Conservation (phyloP, 1,284 basidiomycete genomes). For the Stygiomarasmius scandens region DNA sequence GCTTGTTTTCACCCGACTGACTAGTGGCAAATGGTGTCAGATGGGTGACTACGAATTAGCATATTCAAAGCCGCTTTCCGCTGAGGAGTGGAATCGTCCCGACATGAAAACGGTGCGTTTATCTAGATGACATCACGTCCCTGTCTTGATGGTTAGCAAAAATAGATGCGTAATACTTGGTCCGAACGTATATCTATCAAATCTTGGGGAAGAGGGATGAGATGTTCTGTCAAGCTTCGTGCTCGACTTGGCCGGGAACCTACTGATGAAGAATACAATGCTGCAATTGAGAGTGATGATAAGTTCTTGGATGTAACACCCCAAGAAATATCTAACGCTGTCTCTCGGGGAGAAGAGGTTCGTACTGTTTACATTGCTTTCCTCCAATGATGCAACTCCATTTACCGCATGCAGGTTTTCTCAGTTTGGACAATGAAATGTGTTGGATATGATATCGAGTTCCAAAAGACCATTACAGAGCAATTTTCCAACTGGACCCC, state of each 20-base stretch:
- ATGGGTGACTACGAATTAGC: constrained; percentile 8
- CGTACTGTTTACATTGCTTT: no score
- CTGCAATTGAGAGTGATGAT: constrained; percentile 11
- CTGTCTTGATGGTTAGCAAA: neutral
- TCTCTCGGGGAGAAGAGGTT: constrained; percentile 20
- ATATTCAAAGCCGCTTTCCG: constrained; percentile 22
- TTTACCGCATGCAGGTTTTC: constrained; percentile 20
- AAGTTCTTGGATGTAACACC: neutral
- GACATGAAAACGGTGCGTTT: neutral
- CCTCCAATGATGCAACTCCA: no score
- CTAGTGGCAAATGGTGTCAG: no score
- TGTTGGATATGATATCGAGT: constrained; percentile 30
- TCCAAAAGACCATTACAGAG: constrained; percentile 25
- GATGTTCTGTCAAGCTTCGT: constrained; percentile 22
- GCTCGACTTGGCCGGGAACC: constrained; percentile 20
- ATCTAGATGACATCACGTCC: neutral
- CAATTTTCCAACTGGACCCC: constrained; percentile 23
- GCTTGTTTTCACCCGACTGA: no score
- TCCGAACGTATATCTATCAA: constrained; percentile 13
- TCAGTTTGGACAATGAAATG: constrained; percentile 33
- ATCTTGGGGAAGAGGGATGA: constrained; percentile 22
- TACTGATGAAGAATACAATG: constrained; percentile 21
- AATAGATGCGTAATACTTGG: neutral
- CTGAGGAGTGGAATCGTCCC: constrained; percentile 25
- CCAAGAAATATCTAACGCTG: neutral